Evolutionary conservation across 257 asterid species (phyloP).

Genomic region (Hygrophila difformis): DNA sequence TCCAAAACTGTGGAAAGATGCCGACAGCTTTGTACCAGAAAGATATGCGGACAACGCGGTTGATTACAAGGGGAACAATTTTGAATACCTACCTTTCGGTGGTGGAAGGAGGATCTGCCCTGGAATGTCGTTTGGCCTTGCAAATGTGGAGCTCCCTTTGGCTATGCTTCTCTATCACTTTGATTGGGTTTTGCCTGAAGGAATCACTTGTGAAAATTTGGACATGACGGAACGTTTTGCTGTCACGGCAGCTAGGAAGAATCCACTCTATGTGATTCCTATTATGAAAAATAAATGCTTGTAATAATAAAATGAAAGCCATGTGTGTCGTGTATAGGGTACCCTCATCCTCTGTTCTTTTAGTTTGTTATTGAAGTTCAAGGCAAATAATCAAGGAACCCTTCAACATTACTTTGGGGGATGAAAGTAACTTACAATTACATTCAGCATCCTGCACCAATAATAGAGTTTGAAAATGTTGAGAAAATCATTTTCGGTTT

Average conservation of each 20-base stretch:
- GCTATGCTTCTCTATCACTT: constrained; percentile 3
- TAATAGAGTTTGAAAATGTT: too few relatives aligned
- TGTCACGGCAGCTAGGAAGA: background rate
- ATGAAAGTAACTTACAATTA: too few relatives aligned
- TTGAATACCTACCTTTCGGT: constrained; percentile 11
- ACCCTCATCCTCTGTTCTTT: background rate
- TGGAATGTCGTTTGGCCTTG: constrained; percentile 10
- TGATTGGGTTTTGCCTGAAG: constrained; percentile 4
- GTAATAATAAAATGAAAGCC: too few relatives aligned
- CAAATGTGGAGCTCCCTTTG: constrained; percentile 7
- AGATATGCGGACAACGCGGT: too few relatives aligned
- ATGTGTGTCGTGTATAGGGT: too few relatives aligned
- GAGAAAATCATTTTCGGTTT: too few relatives aligned
- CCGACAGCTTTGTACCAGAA: constrained; percentile 10
- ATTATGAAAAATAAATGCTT: too few relatives aligned
- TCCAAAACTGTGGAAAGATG: background rate
- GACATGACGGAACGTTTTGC: constrained; percentile 7
- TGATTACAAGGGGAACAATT: constrained; percentile 6
- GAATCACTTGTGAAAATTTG: background rate
- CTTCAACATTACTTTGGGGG: too few relatives aligned
- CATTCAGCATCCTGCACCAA: too few relatives aligned
- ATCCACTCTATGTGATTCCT: background rate
- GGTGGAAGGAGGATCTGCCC: constrained; percentile 11
- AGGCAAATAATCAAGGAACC: too few relatives aligned
- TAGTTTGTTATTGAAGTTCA: too few relatives aligned